A percentile compares a stretch with the other conserved stretches of the same genome.
These are phyloP conservation scores for Podaxis pistillaris DNA, from an alignment of 768 basidiomycete genomes.

Conservation along the genomic window DNA sequence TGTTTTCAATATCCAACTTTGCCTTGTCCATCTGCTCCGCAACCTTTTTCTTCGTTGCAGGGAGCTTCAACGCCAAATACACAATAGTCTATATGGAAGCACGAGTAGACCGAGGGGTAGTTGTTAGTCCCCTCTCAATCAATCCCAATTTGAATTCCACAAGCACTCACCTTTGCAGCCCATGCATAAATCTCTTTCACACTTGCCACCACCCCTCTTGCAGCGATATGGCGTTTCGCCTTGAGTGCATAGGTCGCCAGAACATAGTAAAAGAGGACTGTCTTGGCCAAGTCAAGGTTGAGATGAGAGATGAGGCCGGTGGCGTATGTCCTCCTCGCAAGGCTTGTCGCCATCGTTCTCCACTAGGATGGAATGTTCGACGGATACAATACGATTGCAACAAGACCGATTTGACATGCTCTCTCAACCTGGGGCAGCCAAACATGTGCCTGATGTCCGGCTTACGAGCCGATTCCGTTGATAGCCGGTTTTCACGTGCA, in stretches of 20 bases:
- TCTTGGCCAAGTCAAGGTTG: constrained; percentile 51
- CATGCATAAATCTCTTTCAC: constrained; percentile 51
- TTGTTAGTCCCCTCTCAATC: neutral
- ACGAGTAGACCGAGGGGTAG: neutral
- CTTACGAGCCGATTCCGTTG: neutral
- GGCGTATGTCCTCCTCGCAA: neutral
- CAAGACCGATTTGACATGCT: neutral
- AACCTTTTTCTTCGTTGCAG: constrained; percentile 58
- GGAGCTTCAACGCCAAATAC: constrained; percentile 58
- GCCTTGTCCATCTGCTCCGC: constrained; percentile 63
- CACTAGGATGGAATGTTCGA: neutral
- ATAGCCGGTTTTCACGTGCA: constrained; percentile 11
- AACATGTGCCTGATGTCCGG: constrained; percentile 1
- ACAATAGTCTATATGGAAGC: constrained; percentile 28
- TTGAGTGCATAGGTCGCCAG: constrained; percentile 50
- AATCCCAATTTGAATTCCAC: neutral
- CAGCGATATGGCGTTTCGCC: constrained; percentile 59
- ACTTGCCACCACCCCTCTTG: constrained; percentile 53
- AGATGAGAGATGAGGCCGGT: neutral
- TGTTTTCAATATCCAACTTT: constrained; percentile 61
- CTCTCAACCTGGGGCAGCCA: neutral
- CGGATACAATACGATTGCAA: neutral
- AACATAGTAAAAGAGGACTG: constrained; percentile 58
- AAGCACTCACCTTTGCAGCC: constrained; percentile 45
- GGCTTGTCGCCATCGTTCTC: neutral